A percentile compares a stretch with the other conserved stretches of the same genome.
phyloP scores from a whole-genome alignment of 768 basidiomycete species.

The Russula sp. region DNA sequence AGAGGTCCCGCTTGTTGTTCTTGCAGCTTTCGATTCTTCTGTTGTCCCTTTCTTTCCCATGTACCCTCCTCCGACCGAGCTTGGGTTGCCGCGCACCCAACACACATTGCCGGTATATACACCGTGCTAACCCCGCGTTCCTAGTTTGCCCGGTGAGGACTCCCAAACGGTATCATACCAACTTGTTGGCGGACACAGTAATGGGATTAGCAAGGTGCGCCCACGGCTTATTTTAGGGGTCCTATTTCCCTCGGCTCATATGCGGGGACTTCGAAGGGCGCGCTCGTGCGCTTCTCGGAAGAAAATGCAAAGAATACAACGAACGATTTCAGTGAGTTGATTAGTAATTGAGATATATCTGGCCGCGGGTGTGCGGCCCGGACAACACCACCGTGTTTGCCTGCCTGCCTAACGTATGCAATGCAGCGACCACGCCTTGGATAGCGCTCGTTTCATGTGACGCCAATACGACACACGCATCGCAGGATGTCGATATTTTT shows the following conservation, averaged over 20 bases:
- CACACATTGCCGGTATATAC: background rate
- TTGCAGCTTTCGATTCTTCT: background rate
- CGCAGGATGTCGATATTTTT: slow-evolving; percentile 65
- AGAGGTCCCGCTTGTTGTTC: background rate
- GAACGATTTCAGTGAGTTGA: slow-evolving; percentile 38
- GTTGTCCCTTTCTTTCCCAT: background rate
- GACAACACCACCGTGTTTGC: background rate
- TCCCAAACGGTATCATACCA: slow-evolving; percentile 54
- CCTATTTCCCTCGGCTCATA: background rate
- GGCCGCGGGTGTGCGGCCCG: background rate
- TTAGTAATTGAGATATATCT: slow-evolving; percentile 25
- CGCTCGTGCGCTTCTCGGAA: slow-evolving; percentile 80
- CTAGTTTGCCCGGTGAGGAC: slow-evolving; percentile 38
- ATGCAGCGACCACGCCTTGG: slow-evolving; percentile 73
- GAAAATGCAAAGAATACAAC: slow-evolving; percentile 33
- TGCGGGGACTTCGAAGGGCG: slow-evolving; percentile 47
- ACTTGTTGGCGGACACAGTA: slow-evolving; percentile 44
- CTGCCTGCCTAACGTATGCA: background rate
- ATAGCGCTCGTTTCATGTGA: slow-evolving; percentile 87
- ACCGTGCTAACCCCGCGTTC: background rate
- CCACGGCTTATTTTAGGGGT: background rate
- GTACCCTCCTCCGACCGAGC: background rate
- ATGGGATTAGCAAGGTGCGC: slow-evolving; percentile 52
- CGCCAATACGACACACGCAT: slow-evolving; percentile 59
- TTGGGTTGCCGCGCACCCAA: background rate